phyloP scores from a whole-genome alignment of 768 basidiomycete species.

The Mycena crocata region DNA sequence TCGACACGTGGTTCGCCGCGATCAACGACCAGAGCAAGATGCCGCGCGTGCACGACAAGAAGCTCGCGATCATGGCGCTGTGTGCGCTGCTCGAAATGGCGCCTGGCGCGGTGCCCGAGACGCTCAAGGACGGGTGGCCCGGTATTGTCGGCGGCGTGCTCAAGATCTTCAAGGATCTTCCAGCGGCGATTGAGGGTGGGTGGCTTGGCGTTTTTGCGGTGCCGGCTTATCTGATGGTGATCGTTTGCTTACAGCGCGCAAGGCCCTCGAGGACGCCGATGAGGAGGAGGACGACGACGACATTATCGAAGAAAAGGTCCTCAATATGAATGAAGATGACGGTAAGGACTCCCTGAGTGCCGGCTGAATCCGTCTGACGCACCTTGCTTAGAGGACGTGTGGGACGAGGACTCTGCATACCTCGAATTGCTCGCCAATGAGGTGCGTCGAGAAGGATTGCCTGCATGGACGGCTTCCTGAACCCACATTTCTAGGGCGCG shows the following conservation, averaged over 20 bases:
- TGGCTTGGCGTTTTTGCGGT: not conserved
- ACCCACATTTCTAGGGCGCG: slow-evolving; percentile 61
- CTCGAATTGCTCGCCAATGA: slow-evolving; percentile 88
- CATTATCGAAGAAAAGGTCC: slow-evolving; percentile 62
- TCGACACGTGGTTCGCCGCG: slow-evolving; percentile 85
- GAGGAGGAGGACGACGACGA: slow-evolving; percentile 58
- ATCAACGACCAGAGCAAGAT: slow-evolving; percentile 71
- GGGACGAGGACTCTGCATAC: slow-evolving; percentile 91
- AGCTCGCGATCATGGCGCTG: slow-evolving; percentile 80
- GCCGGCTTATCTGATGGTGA: not conserved
- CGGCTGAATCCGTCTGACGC: slow-evolving; percentile 12
- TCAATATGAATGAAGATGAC: slow-evolving; percentile 78
- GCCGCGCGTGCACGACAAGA: slow-evolving; percentile 93
- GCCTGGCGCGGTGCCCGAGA: slow-evolving; percentile 64
- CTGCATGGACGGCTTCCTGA: not conserved
- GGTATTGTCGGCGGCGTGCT: slow-evolving; percentile 78
- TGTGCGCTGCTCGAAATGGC: slow-evolving; percentile 83
- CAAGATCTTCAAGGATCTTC: slow-evolving; percentile 81
- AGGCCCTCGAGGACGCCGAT: slow-evolving; percentile 65
- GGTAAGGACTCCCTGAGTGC: slow-evolving; percentile 47
- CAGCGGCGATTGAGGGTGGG: slow-evolving; percentile 78
- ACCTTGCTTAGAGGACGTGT: slow-evolving; percentile 77
- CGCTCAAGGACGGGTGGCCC: slow-evolving; percentile 78
- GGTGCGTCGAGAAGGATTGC: slow-evolving; percentile 52
- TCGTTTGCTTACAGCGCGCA: slow-evolving; percentile 64